Conservation (phyloP, 805 yeast genomes). For the Ogataea trehaloabstinens region DNA sequence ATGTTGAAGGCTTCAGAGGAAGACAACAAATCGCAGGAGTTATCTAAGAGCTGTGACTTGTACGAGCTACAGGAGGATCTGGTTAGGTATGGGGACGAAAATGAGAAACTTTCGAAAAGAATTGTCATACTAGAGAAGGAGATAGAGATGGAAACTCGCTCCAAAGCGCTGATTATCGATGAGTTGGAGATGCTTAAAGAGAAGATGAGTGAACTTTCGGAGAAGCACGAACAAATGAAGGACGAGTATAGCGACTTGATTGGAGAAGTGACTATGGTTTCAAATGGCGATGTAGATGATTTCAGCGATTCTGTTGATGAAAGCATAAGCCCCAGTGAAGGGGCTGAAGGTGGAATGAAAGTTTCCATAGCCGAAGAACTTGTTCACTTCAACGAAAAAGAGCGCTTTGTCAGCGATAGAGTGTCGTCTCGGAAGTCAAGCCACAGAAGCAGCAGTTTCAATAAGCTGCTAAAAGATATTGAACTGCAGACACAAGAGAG, state of each 20-base stretch:
- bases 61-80: conserved; percentile 13
- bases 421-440: conserved; percentile 18
- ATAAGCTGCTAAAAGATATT: conserved; percentile 22
- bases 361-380: conserved; percentile 22
- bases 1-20: conserved; percentile 15
- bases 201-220: conserved; percentile 30
- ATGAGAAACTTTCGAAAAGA: conserved; percentile 15
- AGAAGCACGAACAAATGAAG: conserved; percentile 26
- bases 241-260: conserved; percentile 28
- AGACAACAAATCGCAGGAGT: conserved; percentile 14
- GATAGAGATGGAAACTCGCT: conserved; percentile 51
- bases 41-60: conserved; percentile 8
- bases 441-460: conserved; percentile 24
- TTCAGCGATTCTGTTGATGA: background rate
- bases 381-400: conserved; percentile 7
- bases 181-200: conserved; percentile 50
- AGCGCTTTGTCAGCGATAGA: conserved; percentile 1
- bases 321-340: conserved; percentile 1
- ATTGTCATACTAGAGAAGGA: conserved; percentile 44
- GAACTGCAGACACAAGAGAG: conserved; percentile 24
- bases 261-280: conserved; percentile 21
- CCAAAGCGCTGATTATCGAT: conserved; percentile 51
- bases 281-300: conserved; percentile 2
- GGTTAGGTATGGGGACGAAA: conserved; percentile 7
- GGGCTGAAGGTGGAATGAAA: conserved; percentile 6